These are phyloP conservation scores for Terfezia boudieri DNA, from an alignment of 495 filamentous ascomycete genomes.

Conservation along the genomic window DNA sequence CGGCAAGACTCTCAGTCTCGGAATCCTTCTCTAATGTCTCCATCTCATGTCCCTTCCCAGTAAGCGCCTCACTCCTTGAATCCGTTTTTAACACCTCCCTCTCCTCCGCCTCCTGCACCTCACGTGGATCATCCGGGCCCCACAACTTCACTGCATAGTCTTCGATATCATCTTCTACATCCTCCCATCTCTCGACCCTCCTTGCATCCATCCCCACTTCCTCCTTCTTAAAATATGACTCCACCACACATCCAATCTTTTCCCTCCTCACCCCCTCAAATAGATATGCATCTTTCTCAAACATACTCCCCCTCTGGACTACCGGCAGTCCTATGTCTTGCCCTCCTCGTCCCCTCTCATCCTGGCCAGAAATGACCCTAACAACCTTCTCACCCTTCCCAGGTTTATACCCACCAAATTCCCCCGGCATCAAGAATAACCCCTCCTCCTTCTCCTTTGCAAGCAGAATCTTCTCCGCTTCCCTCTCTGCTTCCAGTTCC, in stretches of 20 bases:
- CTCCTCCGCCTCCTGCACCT: not conserved
- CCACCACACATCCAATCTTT: constrained; percentile 7
- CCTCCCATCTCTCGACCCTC: not conserved
- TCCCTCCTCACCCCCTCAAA: constrained; percentile 10
- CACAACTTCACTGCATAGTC: not conserved
- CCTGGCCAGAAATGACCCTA: not conserved
- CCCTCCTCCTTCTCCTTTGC: constrained; percentile 1
- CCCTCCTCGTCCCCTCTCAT: not conserved
- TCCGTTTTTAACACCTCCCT: not conserved
- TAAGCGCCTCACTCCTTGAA: not conserved
- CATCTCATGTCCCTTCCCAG: not conserved
- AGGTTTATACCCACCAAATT: not conserved
- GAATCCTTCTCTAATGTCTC: not conserved
- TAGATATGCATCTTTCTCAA: constrained; percentile 6
- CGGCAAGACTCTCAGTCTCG: not conserved
- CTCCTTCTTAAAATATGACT: constrained; percentile 5
- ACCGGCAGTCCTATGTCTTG: not conserved
- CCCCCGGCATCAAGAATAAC: not conserved
- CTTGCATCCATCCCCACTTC: not conserved
- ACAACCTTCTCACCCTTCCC: not conserved
- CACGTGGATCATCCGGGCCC: too few relatives aligned
- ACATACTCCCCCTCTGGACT: constrained; percentile 4
- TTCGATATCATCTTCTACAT: not conserved
- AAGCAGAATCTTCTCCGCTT: not conserved
- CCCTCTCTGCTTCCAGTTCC: not conserved